Percentiles rank a stretch among this genome's conserved stretches.
Evolutionary conservation across 148 eudicot species (phyloP).

Genomic region (Nyssa sinensis): DNA sequence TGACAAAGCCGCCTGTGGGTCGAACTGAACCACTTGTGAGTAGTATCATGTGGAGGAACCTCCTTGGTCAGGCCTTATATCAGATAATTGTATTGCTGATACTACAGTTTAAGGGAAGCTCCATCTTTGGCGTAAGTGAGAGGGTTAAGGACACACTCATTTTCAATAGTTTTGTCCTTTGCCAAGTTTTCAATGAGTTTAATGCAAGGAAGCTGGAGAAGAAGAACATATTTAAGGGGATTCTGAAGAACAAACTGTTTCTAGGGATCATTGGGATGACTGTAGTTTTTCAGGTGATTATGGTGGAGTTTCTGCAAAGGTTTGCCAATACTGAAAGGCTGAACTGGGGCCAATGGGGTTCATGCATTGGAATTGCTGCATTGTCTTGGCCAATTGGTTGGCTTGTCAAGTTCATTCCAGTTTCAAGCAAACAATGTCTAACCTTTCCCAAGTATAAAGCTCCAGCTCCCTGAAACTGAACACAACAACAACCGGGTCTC

Average conservation of each 20-base stretch:
- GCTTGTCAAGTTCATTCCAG: conserved; percentile 15
- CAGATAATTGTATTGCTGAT: conserved; percentile 29
- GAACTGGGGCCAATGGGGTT: too few relatives aligned
- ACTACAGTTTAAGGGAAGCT: too few relatives aligned
- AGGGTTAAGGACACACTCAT: too few relatives aligned
- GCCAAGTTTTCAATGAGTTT: conserved; percentile 41
- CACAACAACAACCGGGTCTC: too few relatives aligned
- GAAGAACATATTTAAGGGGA: conserved; percentile 28
- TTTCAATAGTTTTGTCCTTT: conserved; percentile 41
- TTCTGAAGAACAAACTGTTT: conserved; percentile 24
- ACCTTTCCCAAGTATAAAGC: neutral
- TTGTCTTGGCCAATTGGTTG: too few relatives aligned
- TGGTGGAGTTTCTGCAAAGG: conserved; percentile 26
- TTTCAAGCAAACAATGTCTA: neutral
- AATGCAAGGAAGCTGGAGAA: conserved; percentile 24
- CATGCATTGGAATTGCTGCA: too few relatives aligned
- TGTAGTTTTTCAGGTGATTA: conserved; percentile 23
- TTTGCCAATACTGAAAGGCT: conserved; percentile 31
- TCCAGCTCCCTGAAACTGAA: too few relatives aligned
- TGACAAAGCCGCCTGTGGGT: too few relatives aligned
- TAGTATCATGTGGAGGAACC: conserved; percentile 42
- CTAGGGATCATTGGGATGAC: conserved; percentile 24
- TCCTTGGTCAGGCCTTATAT: conserved; percentile 31
- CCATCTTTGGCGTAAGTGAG: too few relatives aligned
- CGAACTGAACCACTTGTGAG: conserved; percentile 39